phyloP scores from a whole-genome alignment of 225 moss, liverwort and hornwort genomes.

The Marchantia polymorpha region DNA sequence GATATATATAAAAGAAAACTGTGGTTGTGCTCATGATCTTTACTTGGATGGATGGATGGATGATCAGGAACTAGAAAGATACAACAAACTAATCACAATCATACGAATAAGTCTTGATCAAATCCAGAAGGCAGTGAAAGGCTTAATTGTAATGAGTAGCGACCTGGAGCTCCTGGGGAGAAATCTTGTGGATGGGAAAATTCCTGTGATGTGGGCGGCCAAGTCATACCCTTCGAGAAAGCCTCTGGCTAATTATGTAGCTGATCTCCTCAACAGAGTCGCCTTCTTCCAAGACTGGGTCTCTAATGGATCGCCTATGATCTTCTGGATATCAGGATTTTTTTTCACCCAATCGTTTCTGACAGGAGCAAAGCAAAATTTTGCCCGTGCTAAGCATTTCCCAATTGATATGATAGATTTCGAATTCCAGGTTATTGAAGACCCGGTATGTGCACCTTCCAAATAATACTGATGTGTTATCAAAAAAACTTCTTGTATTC shows the following conservation, averaged over 20 bases:
- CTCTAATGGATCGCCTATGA: conserved; percentile 48
- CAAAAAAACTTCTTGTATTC: neutral
- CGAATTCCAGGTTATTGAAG: conserved; percentile 63
- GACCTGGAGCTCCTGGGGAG: conserved; percentile 73
- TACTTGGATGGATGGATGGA: neutral
- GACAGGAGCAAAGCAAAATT: conserved; percentile 86
- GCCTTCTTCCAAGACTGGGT: conserved; percentile 70
- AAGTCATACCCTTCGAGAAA: conserved; percentile 83
- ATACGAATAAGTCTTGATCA: conserved; percentile 69
- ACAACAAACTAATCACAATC: conserved; percentile 67
- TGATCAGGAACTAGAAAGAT: conserved; percentile 73
- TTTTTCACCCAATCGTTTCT: conserved; percentile 88
- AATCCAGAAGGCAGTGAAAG: conserved; percentile 79
- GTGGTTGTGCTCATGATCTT: neutral
- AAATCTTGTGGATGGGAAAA: conserved; percentile 65
- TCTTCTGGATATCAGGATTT: conserved; percentile 76
- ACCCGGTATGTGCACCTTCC: conserved; percentile 29
- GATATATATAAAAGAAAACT: neutral
- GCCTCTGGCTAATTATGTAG: conserved; percentile 61
- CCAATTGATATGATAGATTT: conserved; percentile 82
- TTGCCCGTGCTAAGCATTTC: conserved; percentile 59
- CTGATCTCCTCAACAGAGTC: conserved; percentile 57
- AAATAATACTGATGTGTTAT: neutral
- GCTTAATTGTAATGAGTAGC: conserved; percentile 74
- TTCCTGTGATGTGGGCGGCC: conserved; percentile 67